Conservation (phyloP, 495 filamentous ascomycete species). For the Bacidia gigantensis region DNA sequence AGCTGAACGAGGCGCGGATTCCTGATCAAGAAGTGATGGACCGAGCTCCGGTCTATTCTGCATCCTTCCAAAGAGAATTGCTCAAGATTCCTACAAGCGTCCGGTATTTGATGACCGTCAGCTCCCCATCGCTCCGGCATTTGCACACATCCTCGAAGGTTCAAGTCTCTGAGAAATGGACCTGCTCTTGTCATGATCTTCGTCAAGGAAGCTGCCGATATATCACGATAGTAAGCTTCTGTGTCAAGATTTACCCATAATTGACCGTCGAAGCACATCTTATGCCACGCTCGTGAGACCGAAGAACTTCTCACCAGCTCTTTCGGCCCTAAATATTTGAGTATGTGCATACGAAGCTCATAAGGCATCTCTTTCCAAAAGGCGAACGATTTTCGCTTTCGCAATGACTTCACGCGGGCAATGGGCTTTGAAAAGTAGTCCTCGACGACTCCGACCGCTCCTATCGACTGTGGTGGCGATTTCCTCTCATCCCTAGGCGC, state of each 20-base stretch:
- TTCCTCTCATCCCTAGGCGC: conserved; percentile 26
- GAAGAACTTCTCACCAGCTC: conserved; percentile 70
- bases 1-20: conserved; percentile 68
- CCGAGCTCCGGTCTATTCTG: conserved; percentile 60
- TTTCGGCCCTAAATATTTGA: conserved; percentile 62
- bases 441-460: conserved; percentile 23
- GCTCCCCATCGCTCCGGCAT: conserved; percentile 65
- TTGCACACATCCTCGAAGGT: conserved; percentile 63
- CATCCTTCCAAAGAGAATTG: conserved; percentile 83
- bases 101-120: conserved; percentile 53
- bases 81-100: conserved; percentile 72
- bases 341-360: conserved; percentile 68
- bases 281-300: conserved; percentile 69
- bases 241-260: conserved; percentile 79
- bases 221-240: conserved; percentile 72
- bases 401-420: conserved; percentile 18
- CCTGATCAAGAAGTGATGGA: conserved; percentile 66
- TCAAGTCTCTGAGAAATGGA: conserved; percentile 81
- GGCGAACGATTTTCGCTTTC: conserved; percentile 40
- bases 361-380: conserved; percentile 71
- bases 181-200: conserved; percentile 77
- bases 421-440: conserved; percentile 34
- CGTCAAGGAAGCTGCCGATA: conserved; percentile 67
- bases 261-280: conserved; percentile 89
- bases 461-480: conserved; percentile 7